Base-by-base conservation (phyloP, 208 protist species). In the Trypanosoma melophagium region DNA sequence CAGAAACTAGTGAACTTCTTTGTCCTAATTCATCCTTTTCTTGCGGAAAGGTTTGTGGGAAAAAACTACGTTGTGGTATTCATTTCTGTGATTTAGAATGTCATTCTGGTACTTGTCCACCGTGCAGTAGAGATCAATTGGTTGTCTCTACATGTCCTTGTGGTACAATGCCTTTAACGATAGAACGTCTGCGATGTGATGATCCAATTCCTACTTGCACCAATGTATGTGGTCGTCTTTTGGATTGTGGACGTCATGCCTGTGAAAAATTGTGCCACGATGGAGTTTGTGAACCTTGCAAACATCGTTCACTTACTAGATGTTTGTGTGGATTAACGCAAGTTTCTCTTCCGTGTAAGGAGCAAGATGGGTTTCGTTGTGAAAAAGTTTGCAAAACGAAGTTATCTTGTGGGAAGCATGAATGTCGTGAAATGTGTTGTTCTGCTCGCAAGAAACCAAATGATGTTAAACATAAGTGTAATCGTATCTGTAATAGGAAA, bases 181-280 rank as follows among this genome's bases (percentile, higher is more conserved):
- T 35, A 22, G 9, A 22, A 14, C 40, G 60, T 44, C 50, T 21
- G 13, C 75, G 66, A 0, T 94, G 89, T 58, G 68, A 53, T 19
- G 89, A 94, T 53, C 84, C 81, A 5, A 80, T 94, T 62, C 85
- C 86, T 8, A 76, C 71, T 0, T 94, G 89, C 56, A 76, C 74
- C 13, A 57, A 62, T 17, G 52, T 87, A 17, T 94, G 89, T 69
- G 64, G 74, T 50, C 84, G 82, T 71, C 25, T 67, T 16, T 77
- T 94, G n/a, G 61, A 73, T 21, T 92, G 88, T 61, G 81, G 85
- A 1, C 61, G 63, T 19, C 88, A 94, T 64, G 71, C 24, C 38
- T 94, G 88, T 64, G 49, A 79, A 45, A 57, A 49, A 19, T 57
- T 57, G 13, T 94, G 88, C 61, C 88, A 94, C 68, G 54, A 45